phyloP scores from a whole-genome alignment of 2,329 filamentous ascomycete species.

The Epichloe glyceriae region DNA sequence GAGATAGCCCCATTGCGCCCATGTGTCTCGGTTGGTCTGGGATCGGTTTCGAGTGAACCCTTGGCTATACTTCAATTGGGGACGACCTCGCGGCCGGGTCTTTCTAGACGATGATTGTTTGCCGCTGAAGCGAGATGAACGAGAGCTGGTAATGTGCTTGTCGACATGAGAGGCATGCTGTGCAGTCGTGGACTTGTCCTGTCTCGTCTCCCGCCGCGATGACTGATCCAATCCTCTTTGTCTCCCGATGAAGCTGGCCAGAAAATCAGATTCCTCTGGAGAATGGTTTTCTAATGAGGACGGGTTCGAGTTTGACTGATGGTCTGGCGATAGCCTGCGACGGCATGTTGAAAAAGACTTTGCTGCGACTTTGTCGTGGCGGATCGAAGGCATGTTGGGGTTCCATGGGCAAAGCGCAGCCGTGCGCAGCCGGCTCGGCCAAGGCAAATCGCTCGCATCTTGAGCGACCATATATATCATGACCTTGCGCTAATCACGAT shows the following conservation, averaged over 20 bases:
- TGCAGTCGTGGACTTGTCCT: background rate
- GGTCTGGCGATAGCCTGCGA: background rate
- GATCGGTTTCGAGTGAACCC: background rate
- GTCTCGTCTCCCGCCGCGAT: background rate
- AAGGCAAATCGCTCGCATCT: slow-evolving; percentile 14
- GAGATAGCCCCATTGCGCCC: slow-evolving; percentile 21
- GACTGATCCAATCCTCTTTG: background rate
- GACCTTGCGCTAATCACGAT: background rate
- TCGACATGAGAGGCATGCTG: background rate
- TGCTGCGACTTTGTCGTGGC: background rate
- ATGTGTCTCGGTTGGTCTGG: slow-evolving; percentile 2
- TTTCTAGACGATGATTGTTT: background rate
- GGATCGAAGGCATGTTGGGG: background rate
- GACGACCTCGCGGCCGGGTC: background rate
- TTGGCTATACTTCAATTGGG: background rate
- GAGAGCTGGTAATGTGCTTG: background rate
- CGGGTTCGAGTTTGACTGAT: background rate
- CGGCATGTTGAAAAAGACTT: background rate
- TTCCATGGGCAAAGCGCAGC: slow-evolving; percentile 9
- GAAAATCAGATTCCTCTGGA: background rate
- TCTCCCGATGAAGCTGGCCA: background rate
- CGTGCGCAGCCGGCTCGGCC: slow-evolving; percentile 14
- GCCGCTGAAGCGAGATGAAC: background rate
- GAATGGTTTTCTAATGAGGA: background rate
- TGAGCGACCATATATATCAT: background rate